Percentiles rank a stretch among this genome's conserved stretches.
These are phyloP conservation scores for Hapsidospora chrysogenum DNA, from an alignment of 495 filamentous ascomycete genomes.

Conservation along the genomic window DNA sequence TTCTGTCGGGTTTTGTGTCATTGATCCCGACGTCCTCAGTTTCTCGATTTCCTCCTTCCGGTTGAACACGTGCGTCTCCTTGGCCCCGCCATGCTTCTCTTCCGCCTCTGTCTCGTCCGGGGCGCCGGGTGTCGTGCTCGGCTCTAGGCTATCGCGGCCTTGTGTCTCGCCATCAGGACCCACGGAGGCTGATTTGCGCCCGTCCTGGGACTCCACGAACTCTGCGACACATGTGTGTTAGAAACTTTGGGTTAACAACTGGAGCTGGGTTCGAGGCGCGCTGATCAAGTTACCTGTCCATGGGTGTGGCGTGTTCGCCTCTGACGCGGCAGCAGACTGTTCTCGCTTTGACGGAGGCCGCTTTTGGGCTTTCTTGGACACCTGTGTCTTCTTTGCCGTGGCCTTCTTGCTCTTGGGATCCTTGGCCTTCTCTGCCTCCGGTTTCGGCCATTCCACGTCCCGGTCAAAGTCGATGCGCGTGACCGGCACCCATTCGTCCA, in stretches of 20 bases:
- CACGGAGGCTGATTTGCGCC: conserved; percentile 15
- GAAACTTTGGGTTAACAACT: not conserved
- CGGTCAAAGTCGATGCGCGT: conserved; percentile 61
- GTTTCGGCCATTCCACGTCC: conserved; percentile 40
- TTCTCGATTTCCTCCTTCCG: conserved; percentile 93
- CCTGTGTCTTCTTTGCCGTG: conserved; percentile 26
- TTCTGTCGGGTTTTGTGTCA: conserved; percentile 97
- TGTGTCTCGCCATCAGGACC: conserved; percentile 20
- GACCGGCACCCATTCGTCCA: conserved; percentile 88
- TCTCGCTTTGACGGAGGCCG: conserved; percentile 33
- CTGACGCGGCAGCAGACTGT: conserved; percentile 35
- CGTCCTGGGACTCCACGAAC: conserved; percentile 16
- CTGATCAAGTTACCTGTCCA: conserved; percentile 11
- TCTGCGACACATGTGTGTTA: conserved; percentile 4
- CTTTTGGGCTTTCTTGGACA: conserved; percentile 38
- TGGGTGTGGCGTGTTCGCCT: conserved; percentile 27
- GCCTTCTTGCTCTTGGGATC: conserved; percentile 31
- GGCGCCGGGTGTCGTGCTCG: conserved; percentile 23
- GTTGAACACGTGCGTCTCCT: conserved; percentile 29
- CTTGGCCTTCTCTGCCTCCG: conserved; percentile 39
- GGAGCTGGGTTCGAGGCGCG: too few species aligned
- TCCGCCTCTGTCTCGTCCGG: conserved; percentile 50
- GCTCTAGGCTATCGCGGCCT: conserved; percentile 13
- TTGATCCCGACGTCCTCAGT: conserved; percentile 79
- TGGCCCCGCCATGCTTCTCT: conserved; percentile 25